Conservation (phyloP, 805 yeast genomes). For the Danielia reshetovae region DNA sequence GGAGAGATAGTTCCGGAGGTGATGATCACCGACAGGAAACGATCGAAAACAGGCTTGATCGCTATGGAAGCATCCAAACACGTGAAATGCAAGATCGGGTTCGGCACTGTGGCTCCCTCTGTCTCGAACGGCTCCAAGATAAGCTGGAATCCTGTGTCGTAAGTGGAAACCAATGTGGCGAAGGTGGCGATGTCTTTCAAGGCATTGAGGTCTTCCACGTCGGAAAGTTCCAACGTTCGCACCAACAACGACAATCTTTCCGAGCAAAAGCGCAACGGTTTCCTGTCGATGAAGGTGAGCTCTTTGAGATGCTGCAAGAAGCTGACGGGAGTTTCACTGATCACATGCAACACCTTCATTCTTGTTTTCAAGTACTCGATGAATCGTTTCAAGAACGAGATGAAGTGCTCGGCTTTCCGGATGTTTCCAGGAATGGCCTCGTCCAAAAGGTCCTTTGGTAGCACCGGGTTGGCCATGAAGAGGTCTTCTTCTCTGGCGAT, state of each 20-base stretch:
- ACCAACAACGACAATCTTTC: constrained; percentile 87
- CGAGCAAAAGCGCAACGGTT: constrained; percentile 88
- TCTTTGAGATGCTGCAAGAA: constrained; percentile 91
- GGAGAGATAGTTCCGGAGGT: constrained; percentile 99
- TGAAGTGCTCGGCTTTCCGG: constrained; percentile 94
- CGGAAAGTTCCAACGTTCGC: constrained; percentile 79
- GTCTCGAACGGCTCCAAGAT: constrained; percentile 96
- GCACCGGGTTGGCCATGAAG: constrained; percentile 82
- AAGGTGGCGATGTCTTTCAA: constrained; percentile 94
- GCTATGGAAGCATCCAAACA: constrained; percentile 98
- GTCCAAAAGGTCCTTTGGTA: constrained; percentile 77
- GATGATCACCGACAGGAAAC: constrained; percentile 86
- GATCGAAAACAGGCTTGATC: constrained; percentile 92
- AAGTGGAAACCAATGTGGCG: constrained; percentile 93
- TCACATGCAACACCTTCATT: constrained; percentile 96
- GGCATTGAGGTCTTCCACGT: constrained; percentile 89
- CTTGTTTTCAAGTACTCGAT: constrained; percentile 93
- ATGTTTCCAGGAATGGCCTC: constrained; percentile 98
- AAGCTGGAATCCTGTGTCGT: constrained; percentile 87
- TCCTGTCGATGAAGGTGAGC: constrained; percentile 84
- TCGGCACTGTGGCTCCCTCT: constrained; percentile 90
- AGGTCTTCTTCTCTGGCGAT: constrained; percentile 55
- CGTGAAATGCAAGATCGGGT: constrained; percentile 88
- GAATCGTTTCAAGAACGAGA: constrained; percentile 86
- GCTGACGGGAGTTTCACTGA: constrained; percentile 95